Base-by-base conservation (phyloP, 495 filamentous ascomycete genomes). In the Penicillium dipodomyicola region DNA sequence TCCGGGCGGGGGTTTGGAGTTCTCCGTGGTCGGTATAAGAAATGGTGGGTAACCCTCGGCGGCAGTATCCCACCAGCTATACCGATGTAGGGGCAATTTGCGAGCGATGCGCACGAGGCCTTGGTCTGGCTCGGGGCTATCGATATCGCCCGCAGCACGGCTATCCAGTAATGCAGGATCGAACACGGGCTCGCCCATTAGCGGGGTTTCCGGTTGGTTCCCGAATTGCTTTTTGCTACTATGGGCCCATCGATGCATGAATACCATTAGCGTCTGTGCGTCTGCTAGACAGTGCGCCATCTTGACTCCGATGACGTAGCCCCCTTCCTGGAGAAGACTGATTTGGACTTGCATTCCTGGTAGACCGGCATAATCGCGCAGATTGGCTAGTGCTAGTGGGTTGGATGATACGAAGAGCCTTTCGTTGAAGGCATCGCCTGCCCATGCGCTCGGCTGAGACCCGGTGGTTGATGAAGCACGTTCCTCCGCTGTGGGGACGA, bases 201-300 rank as follows among this genome's bases (percentile, higher is more conserved):
- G 15, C 19, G 52, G 23, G 4, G 19, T 2, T 25, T 27, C 14
- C 14, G 41, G 15, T 3, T 47, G 5, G 2, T 14, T 12, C 4
- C 52, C 42, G 12, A 54, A 39, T 35, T 45, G 32, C 32, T 61
- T 59, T 11, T 52, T 61, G 49, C 59, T 68, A 17, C 65, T 65
- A 8, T 29, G 54, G 17, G 74, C 70, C 78, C 75, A 81, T 32
- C 74, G 67, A 29, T 80, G 70, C 5, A 74, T 66, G 30, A 84
- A 83, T 17, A 68, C 58, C 12, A 73, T 62, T n/a, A 84, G 53
- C 1, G 74, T 44, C 27, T 73, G 63, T 3, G 78, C 77, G 63
- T 84, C 81, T 2, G 74, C 73, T 5, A 83, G 61, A 15, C 72
- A 70, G 59, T 84, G 80, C 0, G 75, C 67, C 1, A 79, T 50